A percentile compares a stretch with the other conserved stretches of the same genome.
Conservation (phyloP, 2,329 filamentous ascomycete species). For the Venturia asperata region DNA sequence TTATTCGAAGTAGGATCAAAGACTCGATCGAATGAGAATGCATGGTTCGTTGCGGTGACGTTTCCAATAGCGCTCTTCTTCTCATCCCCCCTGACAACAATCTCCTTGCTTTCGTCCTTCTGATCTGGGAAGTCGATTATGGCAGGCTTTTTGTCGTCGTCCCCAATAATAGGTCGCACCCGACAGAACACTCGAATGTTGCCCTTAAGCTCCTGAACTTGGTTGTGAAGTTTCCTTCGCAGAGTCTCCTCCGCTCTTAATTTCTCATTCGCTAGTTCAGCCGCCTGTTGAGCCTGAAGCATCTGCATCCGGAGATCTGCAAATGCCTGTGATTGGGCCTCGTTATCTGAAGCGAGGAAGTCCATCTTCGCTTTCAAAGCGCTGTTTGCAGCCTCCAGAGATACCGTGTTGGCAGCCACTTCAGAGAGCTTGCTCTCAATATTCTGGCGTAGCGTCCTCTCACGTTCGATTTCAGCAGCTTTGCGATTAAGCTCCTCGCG, state of each 20-base stretch:
- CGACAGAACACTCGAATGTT: conserved; percentile 98
- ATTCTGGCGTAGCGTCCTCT: conserved; percentile 53
- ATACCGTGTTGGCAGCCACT: conserved; percentile 36
- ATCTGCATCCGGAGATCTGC: conserved; percentile 72
- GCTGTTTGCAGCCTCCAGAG: conserved; percentile 66
- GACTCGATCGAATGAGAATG: conserved; percentile 88
- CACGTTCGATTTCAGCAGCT: conserved; percentile 42
- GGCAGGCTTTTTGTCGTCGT: conserved; percentile 58
- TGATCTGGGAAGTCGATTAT: conserved; percentile 71
- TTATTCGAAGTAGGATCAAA: conserved; percentile 76
- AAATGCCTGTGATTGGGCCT: conserved; percentile 82
- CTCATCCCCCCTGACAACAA: conserved; percentile 74
- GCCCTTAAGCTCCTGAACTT: conserved; percentile 94
- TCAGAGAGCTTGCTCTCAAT: conserved; percentile 49
- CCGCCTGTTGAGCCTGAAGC: conserved; percentile 65
- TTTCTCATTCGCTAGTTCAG: conserved; percentile 67
- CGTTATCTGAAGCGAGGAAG: conserved; percentile 82
- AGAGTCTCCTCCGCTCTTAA: conserved; percentile 86
- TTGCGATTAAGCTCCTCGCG: conserved; percentile 45
- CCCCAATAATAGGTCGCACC: conserved; percentile 66
- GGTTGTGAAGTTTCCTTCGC: conserved; percentile 88
- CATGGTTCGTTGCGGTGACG: conserved; percentile 68
- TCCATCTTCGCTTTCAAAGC: conserved; percentile 75
- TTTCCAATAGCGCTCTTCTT: conserved; percentile 74
- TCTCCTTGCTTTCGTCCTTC: conserved; percentile 77